Evolutionary conservation across 345 rosid genomes (phyloP).

Genomic region (Brassica rapa): DNA sequence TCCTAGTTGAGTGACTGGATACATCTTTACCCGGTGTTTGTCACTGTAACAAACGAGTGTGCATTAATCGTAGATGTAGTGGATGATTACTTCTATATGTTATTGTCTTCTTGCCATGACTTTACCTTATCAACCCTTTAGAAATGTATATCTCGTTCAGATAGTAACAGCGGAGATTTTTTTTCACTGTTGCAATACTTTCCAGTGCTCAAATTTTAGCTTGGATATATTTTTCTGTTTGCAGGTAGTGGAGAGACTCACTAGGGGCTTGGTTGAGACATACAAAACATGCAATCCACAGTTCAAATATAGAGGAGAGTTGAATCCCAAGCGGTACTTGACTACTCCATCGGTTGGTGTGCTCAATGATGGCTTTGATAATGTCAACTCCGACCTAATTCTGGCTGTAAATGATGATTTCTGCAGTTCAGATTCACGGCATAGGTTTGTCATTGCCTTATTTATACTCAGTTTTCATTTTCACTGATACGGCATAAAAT

Average conservation of each 20-base stretch:
- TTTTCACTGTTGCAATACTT: slow-evolving; percentile 12
- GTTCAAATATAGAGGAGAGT: slow-evolving; percentile 86
- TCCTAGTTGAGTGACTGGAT: slow-evolving; percentile 9
- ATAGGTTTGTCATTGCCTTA: slow-evolving; percentile 61
- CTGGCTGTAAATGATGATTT: slow-evolving; percentile 72
- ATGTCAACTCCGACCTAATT: slow-evolving; percentile 93
- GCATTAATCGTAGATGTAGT: slow-evolving; percentile 6
- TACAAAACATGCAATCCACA: slow-evolving; percentile 86
- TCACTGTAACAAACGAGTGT: slow-evolving; percentile 6
- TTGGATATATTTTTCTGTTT: slow-evolving; percentile 27
- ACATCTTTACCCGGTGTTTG: background rate
- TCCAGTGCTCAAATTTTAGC: slow-evolving; percentile 17
- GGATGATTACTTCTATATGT: slow-evolving; percentile 8
- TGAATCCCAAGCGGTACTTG: slow-evolving; percentile 94
- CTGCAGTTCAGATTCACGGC: slow-evolving; percentile 70
- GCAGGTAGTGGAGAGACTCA: slow-evolving; percentile 89
- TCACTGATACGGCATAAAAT: background rate
- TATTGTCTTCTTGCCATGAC: slow-evolving; percentile 11
- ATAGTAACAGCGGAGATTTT: background rate
- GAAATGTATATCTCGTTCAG: slow-evolving; percentile 11
- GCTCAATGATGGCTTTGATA: slow-evolving; percentile 92
- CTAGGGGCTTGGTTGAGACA: slow-evolving; percentile 84
- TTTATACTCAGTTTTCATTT: slow-evolving; percentile 10
- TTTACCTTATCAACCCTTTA: background rate
- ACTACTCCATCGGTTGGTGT: slow-evolving; percentile 93